A percentile compares a stretch with the other conserved stretches of the same genome.
phyloP scores from a whole-genome alignment of 148 eudicot species.

The Vaccinium corymbosum region DNA sequence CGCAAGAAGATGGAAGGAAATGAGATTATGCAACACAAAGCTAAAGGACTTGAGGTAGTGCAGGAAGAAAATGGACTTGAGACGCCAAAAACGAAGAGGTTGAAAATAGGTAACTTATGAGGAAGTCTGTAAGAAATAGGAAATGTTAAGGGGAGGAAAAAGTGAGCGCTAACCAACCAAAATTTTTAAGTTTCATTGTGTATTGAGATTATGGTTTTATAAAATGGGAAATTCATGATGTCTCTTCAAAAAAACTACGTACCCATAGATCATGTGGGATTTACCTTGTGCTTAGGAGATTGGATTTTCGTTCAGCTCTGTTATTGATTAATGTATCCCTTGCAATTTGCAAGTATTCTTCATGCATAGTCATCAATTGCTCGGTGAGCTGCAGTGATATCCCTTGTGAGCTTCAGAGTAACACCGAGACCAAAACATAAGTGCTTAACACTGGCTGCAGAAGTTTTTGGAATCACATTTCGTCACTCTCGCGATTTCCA shows the following conservation, averaged over 20 bases:
- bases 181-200: no score
- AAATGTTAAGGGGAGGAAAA: no score
- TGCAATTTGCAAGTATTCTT: conserved; percentile 28
- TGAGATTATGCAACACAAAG: background rate
- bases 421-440: background rate
- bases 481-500: no score
- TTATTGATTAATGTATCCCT: conserved; percentile 16
- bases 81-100: no score
- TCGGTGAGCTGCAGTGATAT: conserved; percentile 15
- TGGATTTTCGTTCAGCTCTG: background rate
- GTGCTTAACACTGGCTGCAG: background rate
- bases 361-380: conserved; percentile 39
- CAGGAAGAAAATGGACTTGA: background rate
- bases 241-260: background rate
- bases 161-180: no score
- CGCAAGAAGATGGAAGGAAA: background rate
- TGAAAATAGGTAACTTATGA: no score
- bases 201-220: no score
- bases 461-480: background rate
- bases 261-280: background rate
- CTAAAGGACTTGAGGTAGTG: no score
- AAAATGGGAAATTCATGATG: no score
- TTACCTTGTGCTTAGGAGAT: background rate
- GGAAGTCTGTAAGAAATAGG: no score
- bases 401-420: background rate